phyloP scores from a whole-genome alignment of 306 rosid species.

The Cicer chorassanicum region DNA sequence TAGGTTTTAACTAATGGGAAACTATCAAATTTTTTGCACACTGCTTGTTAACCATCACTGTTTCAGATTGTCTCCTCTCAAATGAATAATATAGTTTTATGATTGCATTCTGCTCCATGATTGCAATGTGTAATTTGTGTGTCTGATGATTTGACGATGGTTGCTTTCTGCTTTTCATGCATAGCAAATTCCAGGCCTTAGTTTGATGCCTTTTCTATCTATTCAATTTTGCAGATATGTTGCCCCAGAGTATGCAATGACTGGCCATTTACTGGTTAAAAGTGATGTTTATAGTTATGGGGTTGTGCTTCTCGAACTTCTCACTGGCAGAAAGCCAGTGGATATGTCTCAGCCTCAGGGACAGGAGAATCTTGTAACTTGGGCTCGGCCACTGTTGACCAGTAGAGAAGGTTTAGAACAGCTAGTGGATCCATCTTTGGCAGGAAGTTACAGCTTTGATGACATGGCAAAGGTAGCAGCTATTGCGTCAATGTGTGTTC shows the following conservation, averaged over 20 bases:
- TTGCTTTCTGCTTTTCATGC: conserved; percentile 24
- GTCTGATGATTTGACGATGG: conserved; percentile 1
- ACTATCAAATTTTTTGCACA: conserved; percentile 1
- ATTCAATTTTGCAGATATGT: conserved; percentile 69
- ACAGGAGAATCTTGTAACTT: conserved; percentile 88
- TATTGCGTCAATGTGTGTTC: conserved; percentile 94
- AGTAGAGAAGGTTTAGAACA: conserved; percentile 89
- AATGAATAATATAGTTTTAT: conserved; percentile 26
- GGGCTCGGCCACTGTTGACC: conserved; percentile 85
- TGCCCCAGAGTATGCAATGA: conserved; percentile 99
- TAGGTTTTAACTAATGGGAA: too few species aligned
- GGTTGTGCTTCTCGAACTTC: conserved; percentile 94
- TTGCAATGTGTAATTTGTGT: conserved; percentile 24
- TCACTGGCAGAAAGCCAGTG: conserved; percentile 92
- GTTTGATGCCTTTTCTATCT: conserved; percentile 31
- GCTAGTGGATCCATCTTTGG: conserved; percentile 84
- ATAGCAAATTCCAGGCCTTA: conserved; percentile 41
- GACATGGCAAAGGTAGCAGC: conserved; percentile 98
- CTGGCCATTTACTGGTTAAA: conserved; percentile 93
- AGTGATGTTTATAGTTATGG: conserved; percentile 97
- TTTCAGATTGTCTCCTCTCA: conserved; percentile 28
- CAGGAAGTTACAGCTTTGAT: conserved; percentile 76
- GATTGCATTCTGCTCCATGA: conserved; percentile 33
- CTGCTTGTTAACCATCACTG: conserved; percentile 22
- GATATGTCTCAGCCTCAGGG: conserved; percentile 93